Conservation (phyloP, 208 protist species). For the Hexamita inflata region DNA sequence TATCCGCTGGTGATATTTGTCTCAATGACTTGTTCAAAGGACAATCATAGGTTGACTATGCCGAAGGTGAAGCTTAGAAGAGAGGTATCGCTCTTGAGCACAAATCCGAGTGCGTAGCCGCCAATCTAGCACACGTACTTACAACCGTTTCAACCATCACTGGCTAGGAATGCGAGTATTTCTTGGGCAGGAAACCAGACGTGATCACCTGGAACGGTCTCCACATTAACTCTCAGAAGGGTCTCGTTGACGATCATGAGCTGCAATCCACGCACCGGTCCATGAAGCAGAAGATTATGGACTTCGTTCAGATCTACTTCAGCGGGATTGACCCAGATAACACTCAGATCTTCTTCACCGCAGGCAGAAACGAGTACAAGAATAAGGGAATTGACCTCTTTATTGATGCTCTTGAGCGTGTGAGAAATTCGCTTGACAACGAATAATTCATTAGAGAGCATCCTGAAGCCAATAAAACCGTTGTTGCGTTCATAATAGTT, state of each 20-base stretch:
- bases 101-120: not conserved
- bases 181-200: not conserved
- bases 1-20: slow-evolving; percentile 1
- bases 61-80: not conserved
- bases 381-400: slow-evolving; percentile 26
- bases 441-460: not conserved
- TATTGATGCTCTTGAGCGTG: not conserved
- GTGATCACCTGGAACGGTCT: slow-evolving; percentile 16
- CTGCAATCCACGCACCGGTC: not conserved
- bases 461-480: not conserved
- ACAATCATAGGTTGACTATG: too few species aligned
- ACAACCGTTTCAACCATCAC: slow-evolving; percentile 12
- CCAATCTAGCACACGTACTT: not conserved
- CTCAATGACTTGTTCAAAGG: slow-evolving; percentile 1
- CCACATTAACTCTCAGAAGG: not conserved
- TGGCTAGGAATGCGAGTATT: not conserved
- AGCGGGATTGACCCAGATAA: slow-evolving; percentile 1
- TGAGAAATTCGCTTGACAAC: not conserved
- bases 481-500: slow-evolving; percentile 18
- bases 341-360: slow-evolving; percentile 12
- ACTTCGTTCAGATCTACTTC: slow-evolving; percentile 1
- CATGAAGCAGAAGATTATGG: not conserved
- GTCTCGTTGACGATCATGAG: too few species aligned
- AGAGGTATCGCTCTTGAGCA: slow-evolving; percentile 8
- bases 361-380: slow-evolving; percentile 11